A percentile compares a stretch with the other conserved stretches of the same genome.
Conservation (phyloP, 306 rosid species). For the Boehmeria nivea region DNA sequence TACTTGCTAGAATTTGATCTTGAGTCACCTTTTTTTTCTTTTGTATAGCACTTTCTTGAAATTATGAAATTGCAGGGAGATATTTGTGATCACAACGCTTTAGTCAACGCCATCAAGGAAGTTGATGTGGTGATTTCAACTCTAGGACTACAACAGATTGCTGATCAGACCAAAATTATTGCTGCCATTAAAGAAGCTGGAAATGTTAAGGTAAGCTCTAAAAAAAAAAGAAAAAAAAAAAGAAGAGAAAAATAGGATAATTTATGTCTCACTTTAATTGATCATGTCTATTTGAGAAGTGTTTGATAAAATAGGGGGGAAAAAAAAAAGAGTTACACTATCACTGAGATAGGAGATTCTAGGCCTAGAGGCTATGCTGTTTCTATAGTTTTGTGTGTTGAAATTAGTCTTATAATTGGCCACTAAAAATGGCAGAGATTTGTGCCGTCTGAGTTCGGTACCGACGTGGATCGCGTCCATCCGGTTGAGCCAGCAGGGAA, state of each 20-base stretch:
- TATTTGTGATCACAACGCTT: conserved; percentile 6
- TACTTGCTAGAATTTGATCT: too few species aligned
- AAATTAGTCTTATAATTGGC: background rate
- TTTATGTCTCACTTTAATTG: too few species aligned
- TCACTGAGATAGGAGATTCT: too few species aligned
- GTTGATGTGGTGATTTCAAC: conserved; percentile 22
- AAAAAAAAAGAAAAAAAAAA: background rate
- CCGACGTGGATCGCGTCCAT: conserved; percentile 21
- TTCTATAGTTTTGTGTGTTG: too few species aligned
- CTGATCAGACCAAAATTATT: conserved; percentile 12
- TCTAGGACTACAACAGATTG: background rate
- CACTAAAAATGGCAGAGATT: conserved; percentile 26
- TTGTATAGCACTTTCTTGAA: too few species aligned
- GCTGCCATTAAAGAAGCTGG: conserved; percentile 28
- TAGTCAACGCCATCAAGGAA: conserved; percentile 13
- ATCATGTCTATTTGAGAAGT: too few species aligned
- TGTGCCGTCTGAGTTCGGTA: conserved; percentile 40
- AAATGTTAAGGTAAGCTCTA: conserved; percentile 21
- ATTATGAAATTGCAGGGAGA: too few species aligned
- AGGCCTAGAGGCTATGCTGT: too few species aligned
- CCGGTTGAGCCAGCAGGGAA: conserved; percentile 22
- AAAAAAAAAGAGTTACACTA: too few species aligned
- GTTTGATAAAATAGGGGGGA: too few species aligned
- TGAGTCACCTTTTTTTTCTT: too few species aligned
- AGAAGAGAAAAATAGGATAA: too few species aligned